phyloP scores from a whole-genome alignment of 208 protist genomes.

The Phytomonas sp. region DNA sequence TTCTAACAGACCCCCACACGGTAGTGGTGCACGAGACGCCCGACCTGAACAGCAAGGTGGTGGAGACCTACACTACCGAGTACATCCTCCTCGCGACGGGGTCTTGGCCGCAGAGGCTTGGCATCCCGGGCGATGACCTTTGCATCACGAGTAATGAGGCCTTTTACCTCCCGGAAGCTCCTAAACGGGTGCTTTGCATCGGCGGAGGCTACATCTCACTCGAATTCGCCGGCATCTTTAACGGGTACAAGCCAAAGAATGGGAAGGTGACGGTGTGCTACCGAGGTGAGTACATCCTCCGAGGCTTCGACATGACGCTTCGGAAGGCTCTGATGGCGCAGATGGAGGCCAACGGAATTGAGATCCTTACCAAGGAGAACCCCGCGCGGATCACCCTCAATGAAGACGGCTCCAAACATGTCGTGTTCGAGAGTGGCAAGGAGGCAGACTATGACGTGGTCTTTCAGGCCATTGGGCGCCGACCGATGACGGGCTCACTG shows the following conservation, averaged over 20 bases:
- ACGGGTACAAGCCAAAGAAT: slow-evolving; percentile 66
- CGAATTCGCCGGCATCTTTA: slow-evolving; percentile 90
- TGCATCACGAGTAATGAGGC: slow-evolving; percentile 90
- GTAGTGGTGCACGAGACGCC: slow-evolving; percentile 58
- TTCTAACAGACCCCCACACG: slow-evolving; percentile 57
- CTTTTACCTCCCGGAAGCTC: slow-evolving; percentile 78
- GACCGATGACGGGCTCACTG: slow-evolving; percentile 86
- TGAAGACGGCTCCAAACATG: slow-evolving; percentile 53
- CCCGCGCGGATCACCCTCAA: slow-evolving; percentile 69
- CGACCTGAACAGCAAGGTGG: slow-evolving; percentile 36
- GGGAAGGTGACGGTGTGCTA: slow-evolving; percentile 75
- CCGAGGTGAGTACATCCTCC: slow-evolving; percentile 69
- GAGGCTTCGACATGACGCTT: slow-evolving; percentile 79
- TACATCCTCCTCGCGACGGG: slow-evolving; percentile 82
- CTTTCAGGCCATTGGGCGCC: slow-evolving; percentile 94
- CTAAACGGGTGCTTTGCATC: slow-evolving; percentile 71
- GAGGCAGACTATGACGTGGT: slow-evolving; percentile 89
- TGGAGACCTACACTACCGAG: slow-evolving; percentile 53
- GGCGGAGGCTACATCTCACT: slow-evolving; percentile 88
- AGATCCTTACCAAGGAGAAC: slow-evolving; percentile 68
- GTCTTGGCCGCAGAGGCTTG: slow-evolving; percentile 74
- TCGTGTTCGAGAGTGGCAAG: slow-evolving; percentile 76
- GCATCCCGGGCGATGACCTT: slow-evolving; percentile 76
- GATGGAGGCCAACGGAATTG: slow-evolving; percentile 73
- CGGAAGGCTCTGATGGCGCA: slow-evolving; percentile 73